These are phyloP conservation scores for Raffaelea arxii DNA, from an alignment of 2,329 filamentous ascomycete genomes.

Conservation along the genomic window DNA sequence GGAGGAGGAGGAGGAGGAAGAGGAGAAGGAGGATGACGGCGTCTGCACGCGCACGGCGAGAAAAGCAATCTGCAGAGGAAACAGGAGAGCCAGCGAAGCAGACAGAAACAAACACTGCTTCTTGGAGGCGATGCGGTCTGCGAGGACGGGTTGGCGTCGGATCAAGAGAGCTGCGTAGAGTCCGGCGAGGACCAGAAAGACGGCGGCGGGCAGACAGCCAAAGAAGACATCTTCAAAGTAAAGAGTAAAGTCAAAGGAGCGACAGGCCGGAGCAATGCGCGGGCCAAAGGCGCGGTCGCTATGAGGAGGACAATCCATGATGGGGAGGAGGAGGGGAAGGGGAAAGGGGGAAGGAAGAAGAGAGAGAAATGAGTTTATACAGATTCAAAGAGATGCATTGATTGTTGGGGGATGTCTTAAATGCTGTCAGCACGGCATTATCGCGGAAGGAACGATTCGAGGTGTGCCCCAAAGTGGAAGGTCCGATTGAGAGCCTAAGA, in stretches of 20 bases:
- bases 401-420: too few species aligned
- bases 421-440: too few species aligned
- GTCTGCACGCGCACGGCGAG: not conserved
- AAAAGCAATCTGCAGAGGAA: not conserved
- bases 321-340: too few species aligned
- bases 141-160: not conserved
- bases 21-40: not conserved
- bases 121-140: too few species aligned
- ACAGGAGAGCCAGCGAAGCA: not conserved
- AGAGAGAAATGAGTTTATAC: too few species aligned
- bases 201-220: not conserved
- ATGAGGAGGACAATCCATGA: not conserved
- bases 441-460: too few species aligned
- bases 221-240: not conserved
- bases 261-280: not conserved
- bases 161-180: not conserved
- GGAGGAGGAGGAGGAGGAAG: not conserved
- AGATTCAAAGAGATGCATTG: too few species aligned
- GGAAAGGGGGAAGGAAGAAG: too few species aligned
- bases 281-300: not conserved
- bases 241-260: not conserved
- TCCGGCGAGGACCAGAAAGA: not conserved
- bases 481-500: too few species aligned
- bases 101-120: too few species aligned
- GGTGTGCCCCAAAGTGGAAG: too few species aligned